Evolutionary conservation across 495 filamentous ascomycete genomes (phyloP).

Genomic region (Venustampulla echinocandica): DNA sequence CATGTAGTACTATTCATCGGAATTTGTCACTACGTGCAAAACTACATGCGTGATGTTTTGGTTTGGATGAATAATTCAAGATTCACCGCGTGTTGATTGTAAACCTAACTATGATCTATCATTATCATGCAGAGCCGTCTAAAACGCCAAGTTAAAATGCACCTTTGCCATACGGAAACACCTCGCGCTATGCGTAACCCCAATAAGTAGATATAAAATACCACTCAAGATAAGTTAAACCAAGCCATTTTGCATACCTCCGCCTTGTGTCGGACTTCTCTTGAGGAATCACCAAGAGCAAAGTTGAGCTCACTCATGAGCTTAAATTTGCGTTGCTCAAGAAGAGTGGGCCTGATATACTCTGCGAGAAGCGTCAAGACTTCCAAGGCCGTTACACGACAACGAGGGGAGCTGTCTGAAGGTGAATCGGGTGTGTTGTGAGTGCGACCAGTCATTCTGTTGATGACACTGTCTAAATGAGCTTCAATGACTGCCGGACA

Average conservation of each 20-base stretch:
- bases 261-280: constrained; percentile 4
- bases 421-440: constrained; percentile 13
- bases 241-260: constrained; percentile 9
- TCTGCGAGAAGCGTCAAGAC: constrained; percentile 9
- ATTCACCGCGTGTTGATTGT: background rate
- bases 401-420: constrained; percentile 5
- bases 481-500: background rate
- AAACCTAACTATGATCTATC: too few species aligned
- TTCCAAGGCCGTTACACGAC: constrained; percentile 17
- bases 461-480: constrained; percentile 18
- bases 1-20: too few species aligned
- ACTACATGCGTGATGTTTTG: too few species aligned
- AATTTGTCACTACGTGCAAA: too few species aligned
- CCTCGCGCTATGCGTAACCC: background rate
- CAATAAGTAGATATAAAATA: background rate
- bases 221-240: constrained; percentile 9
- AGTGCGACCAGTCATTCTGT: constrained; percentile 14
- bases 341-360: background rate
- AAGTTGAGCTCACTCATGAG: constrained; percentile 7
- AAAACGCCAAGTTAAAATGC: too few species aligned
- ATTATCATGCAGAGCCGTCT: too few species aligned
- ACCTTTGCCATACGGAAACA: too few species aligned
- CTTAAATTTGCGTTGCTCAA: constrained; percentile 4
- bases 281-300: constrained; percentile 6
- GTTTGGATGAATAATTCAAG: too few species aligned